These are phyloP conservation scores for Albugo candida DNA, from an alignment of 352 stramenopile species.

Conservation along the genomic window DNA sequence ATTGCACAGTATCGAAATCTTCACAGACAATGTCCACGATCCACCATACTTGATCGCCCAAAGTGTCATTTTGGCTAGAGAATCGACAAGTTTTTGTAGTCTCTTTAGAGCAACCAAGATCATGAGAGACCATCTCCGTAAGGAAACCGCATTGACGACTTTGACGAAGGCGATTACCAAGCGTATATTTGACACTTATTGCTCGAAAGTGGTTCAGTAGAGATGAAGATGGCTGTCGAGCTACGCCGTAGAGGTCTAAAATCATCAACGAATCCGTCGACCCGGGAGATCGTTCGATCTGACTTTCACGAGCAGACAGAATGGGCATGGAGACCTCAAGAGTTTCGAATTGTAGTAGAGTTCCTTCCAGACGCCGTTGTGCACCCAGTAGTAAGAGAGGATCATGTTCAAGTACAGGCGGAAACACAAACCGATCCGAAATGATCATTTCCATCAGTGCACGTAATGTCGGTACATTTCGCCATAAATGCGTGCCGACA, in stretches of 20 bases:
- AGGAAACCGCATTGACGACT: conserved; percentile 61
- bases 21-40: conserved; percentile 78
- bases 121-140: conserved; percentile 68
- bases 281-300: not conserved
- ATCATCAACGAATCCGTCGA: conserved; percentile 46
- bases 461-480: conserved; percentile 46
- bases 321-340: conserved; percentile 19
- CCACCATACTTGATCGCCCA: conserved; percentile 25
- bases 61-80: conserved; percentile 12
- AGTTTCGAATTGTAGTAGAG: conserved; percentile 34
- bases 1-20: conserved; percentile 61
- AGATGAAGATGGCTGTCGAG: conserved; percentile 38
- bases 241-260: conserved; percentile 40
- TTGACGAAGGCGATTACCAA: conserved; percentile 58
- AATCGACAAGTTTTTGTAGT: conserved; percentile 1
- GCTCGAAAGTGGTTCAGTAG: conserved; percentile 58
- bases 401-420: conserved; percentile 33
- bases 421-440: conserved; percentile 50
- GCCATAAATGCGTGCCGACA: conserved; percentile 56
- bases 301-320: not conserved
- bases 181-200: conserved; percentile 50
- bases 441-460: conserved; percentile 77
- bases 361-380: conserved; percentile 9
- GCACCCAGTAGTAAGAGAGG: conserved; percentile 17
- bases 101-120: conserved; percentile 9